These are phyloP conservation scores for Datura wrightii DNA, from an alignment of 257 asterid genomes.

Conservation along the genomic window DNA sequence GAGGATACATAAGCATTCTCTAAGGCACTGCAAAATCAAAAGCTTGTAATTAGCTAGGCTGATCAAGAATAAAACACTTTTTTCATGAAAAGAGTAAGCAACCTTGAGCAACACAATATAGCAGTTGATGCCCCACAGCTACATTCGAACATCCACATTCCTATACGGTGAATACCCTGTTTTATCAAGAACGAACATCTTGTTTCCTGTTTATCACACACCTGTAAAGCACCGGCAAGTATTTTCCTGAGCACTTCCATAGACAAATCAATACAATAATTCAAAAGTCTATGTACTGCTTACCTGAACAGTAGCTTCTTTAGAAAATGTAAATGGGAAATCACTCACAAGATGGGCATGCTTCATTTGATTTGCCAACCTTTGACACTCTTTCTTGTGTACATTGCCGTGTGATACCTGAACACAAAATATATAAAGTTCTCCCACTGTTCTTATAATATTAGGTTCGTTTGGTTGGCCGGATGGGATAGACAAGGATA, in stretches of 20 bases:
- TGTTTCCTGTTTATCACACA: slow-evolving; percentile 44
- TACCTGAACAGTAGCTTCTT: slow-evolving; percentile 55
- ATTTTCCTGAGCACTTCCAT: slow-evolving; percentile 19
- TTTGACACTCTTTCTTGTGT: slow-evolving; percentile 78
- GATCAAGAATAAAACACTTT: neutral
- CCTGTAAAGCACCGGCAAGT: slow-evolving; percentile 37
- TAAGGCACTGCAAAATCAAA: neutral
- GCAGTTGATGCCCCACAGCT: slow-evolving; percentile 55
- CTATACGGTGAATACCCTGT: slow-evolving; percentile 63
- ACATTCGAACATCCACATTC: slow-evolving; percentile 91
- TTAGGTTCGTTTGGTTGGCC: too few species aligned
- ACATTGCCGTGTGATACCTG: slow-evolving; percentile 73
- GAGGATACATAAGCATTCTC: neutral
- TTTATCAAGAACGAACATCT: slow-evolving; percentile 65
- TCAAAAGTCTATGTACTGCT: neutral
- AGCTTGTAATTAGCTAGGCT: neutral
- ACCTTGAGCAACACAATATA: slow-evolving; percentile 49
- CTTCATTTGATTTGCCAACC: slow-evolving; percentile 77
- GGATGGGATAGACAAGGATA: too few species aligned
- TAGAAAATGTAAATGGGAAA: slow-evolving; percentile 77
- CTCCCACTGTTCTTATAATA: neutral
- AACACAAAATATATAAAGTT: neutral
- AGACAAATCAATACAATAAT: neutral
- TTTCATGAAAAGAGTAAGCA: neutral
- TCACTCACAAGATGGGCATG: slow-evolving; percentile 50